Evolutionary conservation across 805 yeast species (phyloP), one percentile per base, ranked within the genome.

Genomic region (Starmerella powellii): DNA sequence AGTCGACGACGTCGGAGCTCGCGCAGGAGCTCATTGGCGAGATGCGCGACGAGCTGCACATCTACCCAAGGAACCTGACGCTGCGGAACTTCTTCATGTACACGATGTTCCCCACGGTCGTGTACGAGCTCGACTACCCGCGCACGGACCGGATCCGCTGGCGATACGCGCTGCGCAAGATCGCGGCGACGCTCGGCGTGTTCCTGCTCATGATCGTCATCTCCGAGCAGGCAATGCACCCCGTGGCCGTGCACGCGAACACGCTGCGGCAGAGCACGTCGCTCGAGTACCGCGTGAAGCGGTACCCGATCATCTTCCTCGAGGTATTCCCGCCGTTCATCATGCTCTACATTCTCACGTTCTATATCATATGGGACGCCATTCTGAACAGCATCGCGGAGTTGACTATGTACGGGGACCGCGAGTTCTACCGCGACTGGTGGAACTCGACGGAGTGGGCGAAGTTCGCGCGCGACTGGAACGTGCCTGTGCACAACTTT

Each of bases 401-500:
- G 59, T 65, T 88, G 30, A 78, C 94, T 13, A 57, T 70, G 40
- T 93, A 78, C 63, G 95, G 84, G 4, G 96, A 91, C 59, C 73
- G 98, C 38, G 81, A 81, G 51, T 91, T 91, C 61, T 91, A 93
- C 57, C 88, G 94, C 3, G 82, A 85, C 34, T 93, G 98, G 98
- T 91, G 99, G 98, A 84, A 87, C 53, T 82, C 93, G 47, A 75
- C 80, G 16, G 80, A 84, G 32, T 91, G 96, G 95, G 82, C 82
- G 44, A 87, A 87, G 57, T 91, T 83, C 60, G 80, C 95, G 10
- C 70, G 96, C 50, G 76, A 81, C 48, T 93, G 99, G 98, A 91
- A 91, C 59, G 72, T 74, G 8, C 95, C 97, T 0, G 97, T 91
- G 18, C 95, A 91, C 59, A 73, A 76, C 55, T 91, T 91, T 52